Conservation (phyloP, 1,284 basidiomycete species). For the Anthracocystis walkeri region DNA sequence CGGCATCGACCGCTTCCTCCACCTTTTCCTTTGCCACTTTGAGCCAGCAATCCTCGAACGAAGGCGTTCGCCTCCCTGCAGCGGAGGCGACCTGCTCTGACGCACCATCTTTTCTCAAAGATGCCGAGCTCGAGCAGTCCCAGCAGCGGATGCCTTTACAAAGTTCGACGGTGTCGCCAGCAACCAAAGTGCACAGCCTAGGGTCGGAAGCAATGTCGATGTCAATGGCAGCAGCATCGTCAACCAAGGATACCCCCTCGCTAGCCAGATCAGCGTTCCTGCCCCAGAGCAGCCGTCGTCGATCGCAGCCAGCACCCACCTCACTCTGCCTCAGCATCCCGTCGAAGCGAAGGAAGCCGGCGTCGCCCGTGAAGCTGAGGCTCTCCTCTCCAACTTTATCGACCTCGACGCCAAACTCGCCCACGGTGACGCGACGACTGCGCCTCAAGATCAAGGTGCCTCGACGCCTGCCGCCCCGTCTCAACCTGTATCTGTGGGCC, state of each 20-base stretch:
- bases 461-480: constrained; percentile 42
- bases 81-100: constrained; percentile 65
- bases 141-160: constrained; percentile 63
- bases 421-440: constrained; percentile 47
- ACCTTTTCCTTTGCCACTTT: constrained; percentile 28
- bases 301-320: constrained; percentile 35
- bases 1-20: constrained; percentile 53
- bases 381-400: constrained; percentile 55
- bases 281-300: constrained; percentile 38
- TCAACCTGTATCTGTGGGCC: constrained; percentile 47
- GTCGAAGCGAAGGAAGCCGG: constrained; percentile 38
- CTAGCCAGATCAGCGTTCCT: constrained; percentile 29
- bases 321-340: constrained; percentile 37
- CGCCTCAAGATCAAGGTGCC: constrained; percentile 50
- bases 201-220: constrained; percentile 38
- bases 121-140: constrained; percentile 56
- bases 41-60: constrained; percentile 37
- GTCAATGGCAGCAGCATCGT: constrained; percentile 64
- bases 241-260: constrained; percentile 35
- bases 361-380: constrained; percentile 53
- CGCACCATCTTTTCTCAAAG: constrained; percentile 34
- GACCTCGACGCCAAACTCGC: constrained; percentile 48
- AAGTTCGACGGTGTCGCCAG: constrained; percentile 35
- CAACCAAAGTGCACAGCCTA: constrained; percentile 16
- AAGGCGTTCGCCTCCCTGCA: constrained; percentile 68